Evolutionary conservation across 768 basidiomycete species (phyloP), one percentile per base, ranked within the genome.

Genomic region (Boletus rufocinnamomeus): DNA sequence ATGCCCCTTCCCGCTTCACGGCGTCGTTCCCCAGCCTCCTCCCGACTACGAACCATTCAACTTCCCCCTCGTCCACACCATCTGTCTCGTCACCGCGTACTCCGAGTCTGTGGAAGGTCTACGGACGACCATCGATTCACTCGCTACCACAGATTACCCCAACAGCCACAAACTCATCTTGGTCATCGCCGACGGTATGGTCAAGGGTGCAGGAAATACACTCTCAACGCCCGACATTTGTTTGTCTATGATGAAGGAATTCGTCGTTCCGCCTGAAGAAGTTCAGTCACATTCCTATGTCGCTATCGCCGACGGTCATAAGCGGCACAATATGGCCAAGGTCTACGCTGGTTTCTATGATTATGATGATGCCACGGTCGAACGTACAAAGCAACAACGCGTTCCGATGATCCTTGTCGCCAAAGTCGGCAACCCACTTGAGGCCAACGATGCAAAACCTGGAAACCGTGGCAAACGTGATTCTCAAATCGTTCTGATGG

Each of bases 381-480:
- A 98, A 75, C 77, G 80, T 32, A 88, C 87, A 52, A 99, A 98
- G 76, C 97, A 98, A 72, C 97, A 99, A 72, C 89, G 93, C 34
- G 93, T 98, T 2, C 97, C 97, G 21, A 89, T 99, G 68, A 86
- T 98, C 35, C 83, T 99, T 48, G 95, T 99, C 32, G 93, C 96
- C 61, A 99, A 99, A 76, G 85, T 85, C 63, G 97, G 97, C 48
- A 99, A 98, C 74, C 93, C 91, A 2, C 81, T 88, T 27, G 97
- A 99, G 74, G 80, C 76, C n/a, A 83, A 77, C 69, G 96, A 98
- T 58, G 65, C 90, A 25, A 98, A 99, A 74, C 95, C 97, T 1
- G 97, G 97, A 58, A 98, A 99, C 75, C 88, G 97, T 73, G 97
- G 97, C 49, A 99, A 98, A 77, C 96, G 97, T 61, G 97, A 99